Evolutionary conservation across 164 flowering plant genomes (phyloP).

Genomic region (Berberis vulgaris): DNA sequence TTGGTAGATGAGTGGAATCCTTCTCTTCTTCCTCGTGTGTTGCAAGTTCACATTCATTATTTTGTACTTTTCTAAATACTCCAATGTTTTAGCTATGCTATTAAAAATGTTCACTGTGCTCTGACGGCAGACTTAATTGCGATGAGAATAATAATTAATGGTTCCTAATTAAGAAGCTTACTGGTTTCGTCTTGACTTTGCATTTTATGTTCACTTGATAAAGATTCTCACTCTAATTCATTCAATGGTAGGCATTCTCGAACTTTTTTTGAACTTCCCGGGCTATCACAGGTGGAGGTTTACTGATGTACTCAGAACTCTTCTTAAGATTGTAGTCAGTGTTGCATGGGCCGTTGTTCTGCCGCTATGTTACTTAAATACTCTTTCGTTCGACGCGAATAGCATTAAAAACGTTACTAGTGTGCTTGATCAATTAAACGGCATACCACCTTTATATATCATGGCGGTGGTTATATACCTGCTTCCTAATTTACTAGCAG

Average conservation of each 20-base stretch:
- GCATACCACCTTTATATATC: slow-evolving; percentile 71
- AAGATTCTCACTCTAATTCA: not conserved
- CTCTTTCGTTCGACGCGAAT: slow-evolving; percentile 27
- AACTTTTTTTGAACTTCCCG: slow-evolving; percentile 78
- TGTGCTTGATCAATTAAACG: slow-evolving; percentile 41
- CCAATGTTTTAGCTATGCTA: too few relatives aligned
- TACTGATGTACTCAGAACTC: slow-evolving; percentile 65
- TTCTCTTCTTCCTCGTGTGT: too few relatives aligned
- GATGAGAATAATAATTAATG: too few relatives aligned
- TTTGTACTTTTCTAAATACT: too few relatives aligned
- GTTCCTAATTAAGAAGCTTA: too few relatives aligned
- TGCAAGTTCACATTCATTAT: too few relatives aligned
- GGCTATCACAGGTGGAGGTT: slow-evolving; percentile 84
- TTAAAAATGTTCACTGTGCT: too few relatives aligned
- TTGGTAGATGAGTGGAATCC: too few relatives aligned
- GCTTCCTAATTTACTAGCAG: slow-evolving; percentile 79
- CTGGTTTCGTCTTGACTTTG: not conserved
- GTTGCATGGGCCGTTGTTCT: slow-evolving; percentile 75
- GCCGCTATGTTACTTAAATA: slow-evolving; percentile 53
- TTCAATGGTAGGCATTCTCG: slow-evolving; percentile 61
- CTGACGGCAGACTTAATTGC: too few relatives aligned
- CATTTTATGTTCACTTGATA: not conserved
- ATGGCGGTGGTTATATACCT: slow-evolving; percentile 67
- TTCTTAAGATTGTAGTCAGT: slow-evolving; percentile 69
- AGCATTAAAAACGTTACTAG: slow-evolving; percentile 32